These are phyloP conservation scores for Penicillium psychrofluorescens DNA, from an alignment of 495 filamentous ascomycete species.

Conservation along the genomic window DNA sequence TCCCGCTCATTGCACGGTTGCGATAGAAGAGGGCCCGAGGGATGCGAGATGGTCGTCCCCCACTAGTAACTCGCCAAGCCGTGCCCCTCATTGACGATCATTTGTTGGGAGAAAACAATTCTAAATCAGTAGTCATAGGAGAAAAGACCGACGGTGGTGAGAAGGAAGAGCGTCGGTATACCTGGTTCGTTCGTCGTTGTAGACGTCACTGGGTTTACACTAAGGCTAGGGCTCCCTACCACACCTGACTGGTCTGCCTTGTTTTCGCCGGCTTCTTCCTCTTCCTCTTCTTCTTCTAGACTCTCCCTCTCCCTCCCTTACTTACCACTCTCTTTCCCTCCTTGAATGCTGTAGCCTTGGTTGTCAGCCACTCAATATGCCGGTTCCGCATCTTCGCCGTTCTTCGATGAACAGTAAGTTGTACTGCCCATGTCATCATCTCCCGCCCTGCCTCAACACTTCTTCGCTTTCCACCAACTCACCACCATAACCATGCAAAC, in stretches of 20 bases:
- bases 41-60: conserved; percentile 1
- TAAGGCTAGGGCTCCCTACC: conserved; percentile 12
- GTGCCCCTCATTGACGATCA: conserved; percentile 20
- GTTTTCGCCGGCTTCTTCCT: not conserved
- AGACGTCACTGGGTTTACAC: not conserved
- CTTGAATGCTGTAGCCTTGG: not conserved
- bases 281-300: conserved; percentile 6
- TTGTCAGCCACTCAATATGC: conserved; percentile 21
- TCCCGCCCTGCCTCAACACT: too few relatives aligned
- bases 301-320: not conserved
- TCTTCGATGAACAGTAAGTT: conserved; percentile 21
- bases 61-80: conserved; percentile 11
- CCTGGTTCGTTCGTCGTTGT: conserved; percentile 1
- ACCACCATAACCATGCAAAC: conserved; percentile 23
- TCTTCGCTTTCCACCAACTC: conserved; percentile 1
- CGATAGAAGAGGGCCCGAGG: conserved; percentile 1
- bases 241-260: not conserved
- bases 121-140: not conserved
- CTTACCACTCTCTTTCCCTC: conserved; percentile 5
- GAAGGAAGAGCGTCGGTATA: not conserved
- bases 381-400: conserved; percentile 25
- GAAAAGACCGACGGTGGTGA: not conserved
- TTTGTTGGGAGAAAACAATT: not conserved
- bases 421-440: not conserved
- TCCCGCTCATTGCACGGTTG: conserved; percentile 43